Evolutionary conservation across 192 early-diverging fungal genomes (phyloP), one percentile per base, ranked within the genome.

Genomic region (Coemansia reversa): DNA sequence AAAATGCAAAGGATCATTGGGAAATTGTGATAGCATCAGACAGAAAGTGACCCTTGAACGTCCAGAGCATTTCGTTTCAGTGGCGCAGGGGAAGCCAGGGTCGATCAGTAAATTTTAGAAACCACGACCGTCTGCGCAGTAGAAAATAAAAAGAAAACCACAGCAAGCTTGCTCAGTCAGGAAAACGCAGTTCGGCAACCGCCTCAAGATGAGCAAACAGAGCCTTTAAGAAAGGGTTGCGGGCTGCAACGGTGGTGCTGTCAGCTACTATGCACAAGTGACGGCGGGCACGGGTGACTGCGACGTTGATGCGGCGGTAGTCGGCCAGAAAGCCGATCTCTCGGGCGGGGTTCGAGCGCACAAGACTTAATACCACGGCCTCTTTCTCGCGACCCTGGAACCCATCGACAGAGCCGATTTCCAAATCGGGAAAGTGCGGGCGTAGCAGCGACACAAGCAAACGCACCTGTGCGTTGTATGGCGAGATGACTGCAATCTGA

Each of bases 361-460:
- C 93, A 7, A 95, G 74, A 1, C 88, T 86, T 23, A 97, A 51
- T 8, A 97, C 76, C 25, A 95, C 85, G 0, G 89, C 92, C 66
- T 95, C 91, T 63, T 93, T 93, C 68, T 97, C 95, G 32, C 92
- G 86, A 5, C 95, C 95, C 70, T 96, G 94, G 64, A 94, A 92
- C 2, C 94, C 92, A 67, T 96, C 94, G 4, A 96, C 92, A 4
- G 90, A 87, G 1, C 90, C 92, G 23, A 94, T 87, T 70, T 94
- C 93, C 55, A 93, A 67, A 5, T 67, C 81, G 1, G 86, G 88
- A 58, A 83, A 84, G 55, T 62, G 63, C 25, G 83, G 84, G 39
- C 78, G 76, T 20, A 92, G 60, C 25, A 79, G 60, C 18, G 76
- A 62, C 54, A 66, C 82, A 1, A 88, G 69, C 51, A 79, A 50